These are phyloP conservation scores for Diphasiastrum complanatum DNA, from an alignment of 83 land plant genomes.

Conservation along the genomic window DNA sequence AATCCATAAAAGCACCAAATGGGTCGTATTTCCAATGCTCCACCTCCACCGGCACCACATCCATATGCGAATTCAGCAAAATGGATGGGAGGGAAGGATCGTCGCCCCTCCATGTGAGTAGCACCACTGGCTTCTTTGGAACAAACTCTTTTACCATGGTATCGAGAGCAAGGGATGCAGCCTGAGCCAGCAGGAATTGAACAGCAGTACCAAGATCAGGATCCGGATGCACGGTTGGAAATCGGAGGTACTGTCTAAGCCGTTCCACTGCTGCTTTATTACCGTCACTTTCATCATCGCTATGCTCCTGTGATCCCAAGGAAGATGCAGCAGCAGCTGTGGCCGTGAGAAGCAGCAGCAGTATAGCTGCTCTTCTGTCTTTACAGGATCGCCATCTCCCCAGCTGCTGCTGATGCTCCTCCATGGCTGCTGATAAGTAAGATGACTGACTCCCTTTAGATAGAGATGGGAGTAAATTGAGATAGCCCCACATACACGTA, in stretches of 20 bases:
- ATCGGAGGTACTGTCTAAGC: constrained; percentile 50
- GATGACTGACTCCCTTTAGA: too few species aligned
- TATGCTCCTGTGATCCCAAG: background rate
- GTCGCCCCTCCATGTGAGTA: constrained; percentile 63
- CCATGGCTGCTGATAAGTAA: too few species aligned
- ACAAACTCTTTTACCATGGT: constrained; percentile 43
- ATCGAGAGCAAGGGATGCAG: constrained; percentile 18
- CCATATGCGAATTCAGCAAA: constrained; percentile 84
- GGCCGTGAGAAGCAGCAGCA: constrained; percentile 12
- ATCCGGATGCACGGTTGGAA: constrained; percentile 15
- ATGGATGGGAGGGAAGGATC: constrained; percentile 66
- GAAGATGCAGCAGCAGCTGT: constrained; percentile 20
- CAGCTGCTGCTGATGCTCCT: too few species aligned
- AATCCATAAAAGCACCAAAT: constrained; percentile 45
- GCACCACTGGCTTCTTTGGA: constrained; percentile 51
- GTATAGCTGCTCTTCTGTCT: too few species aligned
- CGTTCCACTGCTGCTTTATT: constrained; percentile 21
- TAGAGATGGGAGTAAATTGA: too few species aligned
- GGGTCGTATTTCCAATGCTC: constrained; percentile 59
- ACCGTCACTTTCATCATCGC: constrained; percentile 9
- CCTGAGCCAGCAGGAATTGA: constrained; percentile 7
- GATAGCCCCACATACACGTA: too few species aligned
- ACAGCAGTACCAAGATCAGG: constrained; percentile 10
- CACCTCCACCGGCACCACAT: constrained; percentile 73
- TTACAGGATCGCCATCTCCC: too few species aligned